Conservation (phyloP, 257 asterid species). For the Solanum neorickii region DNA sequence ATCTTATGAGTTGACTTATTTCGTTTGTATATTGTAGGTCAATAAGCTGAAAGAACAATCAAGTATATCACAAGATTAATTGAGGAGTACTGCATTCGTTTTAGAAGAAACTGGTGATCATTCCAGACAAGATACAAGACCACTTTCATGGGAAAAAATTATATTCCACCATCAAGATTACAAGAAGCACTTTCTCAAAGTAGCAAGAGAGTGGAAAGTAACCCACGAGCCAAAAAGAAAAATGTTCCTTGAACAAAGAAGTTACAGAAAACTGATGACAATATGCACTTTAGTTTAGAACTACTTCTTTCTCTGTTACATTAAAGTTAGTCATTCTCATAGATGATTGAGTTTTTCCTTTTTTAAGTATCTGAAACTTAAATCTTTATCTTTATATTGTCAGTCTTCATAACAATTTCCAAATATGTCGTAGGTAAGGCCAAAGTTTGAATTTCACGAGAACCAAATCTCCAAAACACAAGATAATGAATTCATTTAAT, state of each 20-base stretch:
- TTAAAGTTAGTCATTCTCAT: not conserved
- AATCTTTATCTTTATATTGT: not conserved
- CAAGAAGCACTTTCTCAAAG: not conserved
- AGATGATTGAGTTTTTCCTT: no score
- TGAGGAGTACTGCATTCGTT: no score
- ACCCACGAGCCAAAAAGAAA: not conserved
- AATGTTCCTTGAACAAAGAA: not conserved
- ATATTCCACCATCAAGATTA: not conserved
- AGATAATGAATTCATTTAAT: not conserved
- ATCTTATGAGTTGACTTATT: no score
- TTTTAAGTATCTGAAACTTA: not conserved
- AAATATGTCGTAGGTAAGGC: no score
- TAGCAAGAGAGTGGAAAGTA: not conserved
- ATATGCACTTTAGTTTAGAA: no score
- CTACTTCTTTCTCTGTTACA: not conserved
- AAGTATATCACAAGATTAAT: no score
- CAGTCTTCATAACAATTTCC: no score
- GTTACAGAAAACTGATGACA: not conserved
- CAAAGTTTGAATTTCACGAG: slow-evolving; percentile 31
- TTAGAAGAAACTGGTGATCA: no score
- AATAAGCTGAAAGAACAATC: no score
- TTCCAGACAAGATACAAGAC: no score
- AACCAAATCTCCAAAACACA: slow-evolving; percentile 36
- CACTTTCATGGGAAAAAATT: no score
- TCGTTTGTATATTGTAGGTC: no score